Conservation (phyloP, 495 filamentous ascomycete genomes). For the Talaromyces borbonicus region DNA sequence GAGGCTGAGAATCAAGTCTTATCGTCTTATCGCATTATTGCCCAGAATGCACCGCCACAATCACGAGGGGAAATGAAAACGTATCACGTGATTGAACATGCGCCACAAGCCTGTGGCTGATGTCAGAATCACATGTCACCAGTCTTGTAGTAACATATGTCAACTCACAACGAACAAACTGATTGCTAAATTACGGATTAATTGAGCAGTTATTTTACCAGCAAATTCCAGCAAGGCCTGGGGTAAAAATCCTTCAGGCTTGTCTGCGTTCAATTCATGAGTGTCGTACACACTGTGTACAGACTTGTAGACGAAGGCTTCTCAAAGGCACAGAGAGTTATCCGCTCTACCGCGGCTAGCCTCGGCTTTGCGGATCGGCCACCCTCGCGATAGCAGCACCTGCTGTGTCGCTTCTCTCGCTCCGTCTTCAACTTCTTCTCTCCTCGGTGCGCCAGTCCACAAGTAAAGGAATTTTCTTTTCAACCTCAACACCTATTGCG, state of each 20-base stretch:
- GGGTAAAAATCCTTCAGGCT: too few relatives aligned
- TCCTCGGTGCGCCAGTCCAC: background rate
- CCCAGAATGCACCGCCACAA: background rate
- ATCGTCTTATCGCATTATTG: too few relatives aligned
- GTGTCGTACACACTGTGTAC: too few relatives aligned
- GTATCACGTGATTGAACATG: background rate
- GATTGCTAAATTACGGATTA: too few relatives aligned
- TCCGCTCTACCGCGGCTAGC: constrained; percentile 1
- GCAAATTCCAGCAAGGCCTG: too few relatives aligned
- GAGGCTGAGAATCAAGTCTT: background rate
- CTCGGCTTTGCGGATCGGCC: background rate
- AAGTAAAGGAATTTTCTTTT: background rate
- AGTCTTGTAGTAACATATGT: background rate
- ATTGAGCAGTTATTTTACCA: too few relatives aligned
- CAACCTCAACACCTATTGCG: background rate
- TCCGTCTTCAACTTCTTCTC: background rate
- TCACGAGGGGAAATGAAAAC: background rate
- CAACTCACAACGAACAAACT: too few relatives aligned
- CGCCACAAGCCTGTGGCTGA: too few relatives aligned
- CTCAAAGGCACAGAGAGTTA: too few relatives aligned
- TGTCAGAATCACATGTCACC: background rate
- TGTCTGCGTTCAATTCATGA: too few relatives aligned
- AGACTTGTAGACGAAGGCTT: too few relatives aligned
- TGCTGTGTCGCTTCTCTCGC: too few relatives aligned
- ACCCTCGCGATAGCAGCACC: background rate